Evolutionary conservation across 2,329 filamentous ascomycete genomes (phyloP).

Genomic region (Stromatinia cepivora): DNA sequence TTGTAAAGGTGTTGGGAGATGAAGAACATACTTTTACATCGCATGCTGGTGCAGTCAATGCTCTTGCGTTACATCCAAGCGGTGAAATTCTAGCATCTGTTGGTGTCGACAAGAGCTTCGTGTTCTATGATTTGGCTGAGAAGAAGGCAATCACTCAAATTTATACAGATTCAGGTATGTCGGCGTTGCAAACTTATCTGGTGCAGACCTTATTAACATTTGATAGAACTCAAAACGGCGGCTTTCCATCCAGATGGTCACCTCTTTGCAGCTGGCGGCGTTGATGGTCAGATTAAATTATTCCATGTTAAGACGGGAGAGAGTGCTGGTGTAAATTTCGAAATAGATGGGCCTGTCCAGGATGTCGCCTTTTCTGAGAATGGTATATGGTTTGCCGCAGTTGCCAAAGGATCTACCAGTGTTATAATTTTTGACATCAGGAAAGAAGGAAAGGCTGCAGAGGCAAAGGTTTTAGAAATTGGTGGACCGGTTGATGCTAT

Average conservation of each 20-base stretch:
- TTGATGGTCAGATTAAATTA: constrained; percentile 78
- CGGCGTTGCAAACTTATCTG: not conserved
- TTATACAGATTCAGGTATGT: constrained; percentile 76
- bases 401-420: constrained; percentile 71
- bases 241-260: constrained; percentile 98
- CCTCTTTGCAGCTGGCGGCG: constrained; percentile 81
- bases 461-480: constrained; percentile 82
- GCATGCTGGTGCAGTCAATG: constrained; percentile 79
- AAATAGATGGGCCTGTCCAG: constrained; percentile 67
- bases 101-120: constrained; percentile 87
- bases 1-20: constrained; percentile 75
- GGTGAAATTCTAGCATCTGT: constrained; percentile 83
- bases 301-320: constrained; percentile 82
- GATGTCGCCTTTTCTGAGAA: constrained; percentile 90
- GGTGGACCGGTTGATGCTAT: constrained; percentile 76
- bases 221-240: constrained; percentile 56
- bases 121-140: constrained; percentile 77
- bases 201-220: not conserved
- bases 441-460: constrained; percentile 80
- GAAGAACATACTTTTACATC: constrained; percentile 69
- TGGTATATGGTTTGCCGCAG: constrained; percentile 90
- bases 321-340: constrained; percentile 69
- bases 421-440: constrained; percentile 90
- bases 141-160: constrained; percentile 73
- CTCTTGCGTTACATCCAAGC: constrained; percentile 77